These are phyloP conservation scores for Botrytis hyacinthi DNA, from an alignment of 2,329 filamentous ascomycete genomes.

Conservation along the genomic window DNA sequence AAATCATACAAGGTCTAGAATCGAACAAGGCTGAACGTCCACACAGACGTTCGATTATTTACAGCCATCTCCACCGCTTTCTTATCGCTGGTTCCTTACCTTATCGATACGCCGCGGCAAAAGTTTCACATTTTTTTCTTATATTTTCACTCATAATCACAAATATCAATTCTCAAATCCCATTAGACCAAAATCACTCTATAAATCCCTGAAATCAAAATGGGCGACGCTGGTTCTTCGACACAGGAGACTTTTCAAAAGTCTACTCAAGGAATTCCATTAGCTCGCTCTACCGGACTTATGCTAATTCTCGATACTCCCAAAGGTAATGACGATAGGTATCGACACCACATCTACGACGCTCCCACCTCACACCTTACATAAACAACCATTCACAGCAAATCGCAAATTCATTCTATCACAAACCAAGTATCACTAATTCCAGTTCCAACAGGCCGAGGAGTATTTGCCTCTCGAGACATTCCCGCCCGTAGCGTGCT, in stretches of 20 bases:
- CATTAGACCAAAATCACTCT: not conserved
- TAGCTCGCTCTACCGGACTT: conserved; percentile 45
- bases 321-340: conserved; percentile 44
- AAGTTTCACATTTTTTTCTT: not conserved
- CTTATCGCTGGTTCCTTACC: conserved; percentile 15
- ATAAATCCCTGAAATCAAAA: not conserved
- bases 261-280: conserved; percentile 30
- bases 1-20: conserved; percentile 4
- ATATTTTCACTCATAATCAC: not conserved
- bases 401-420: not conserved
- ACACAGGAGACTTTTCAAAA: not conserved
- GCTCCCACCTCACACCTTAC: not conserved
- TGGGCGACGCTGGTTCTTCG: not conserved
- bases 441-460: conserved; percentile 45
- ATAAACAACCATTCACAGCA: not conserved
- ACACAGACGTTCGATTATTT: not conserved
- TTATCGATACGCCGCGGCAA: conserved; percentile 8
- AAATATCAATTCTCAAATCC: not conserved
- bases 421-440: not conserved
- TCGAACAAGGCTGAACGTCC: not conserved
- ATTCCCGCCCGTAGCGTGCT: conserved; percentile 50
- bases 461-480: conserved; percentile 48
- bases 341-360: not conserved
- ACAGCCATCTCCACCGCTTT: conserved; percentile 21
- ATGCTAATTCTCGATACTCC: conserved; percentile 48